Evolutionary conservation across 2,329 filamentous ascomycete species (phyloP).

Genomic region (Hypoxylon sp.): DNA sequence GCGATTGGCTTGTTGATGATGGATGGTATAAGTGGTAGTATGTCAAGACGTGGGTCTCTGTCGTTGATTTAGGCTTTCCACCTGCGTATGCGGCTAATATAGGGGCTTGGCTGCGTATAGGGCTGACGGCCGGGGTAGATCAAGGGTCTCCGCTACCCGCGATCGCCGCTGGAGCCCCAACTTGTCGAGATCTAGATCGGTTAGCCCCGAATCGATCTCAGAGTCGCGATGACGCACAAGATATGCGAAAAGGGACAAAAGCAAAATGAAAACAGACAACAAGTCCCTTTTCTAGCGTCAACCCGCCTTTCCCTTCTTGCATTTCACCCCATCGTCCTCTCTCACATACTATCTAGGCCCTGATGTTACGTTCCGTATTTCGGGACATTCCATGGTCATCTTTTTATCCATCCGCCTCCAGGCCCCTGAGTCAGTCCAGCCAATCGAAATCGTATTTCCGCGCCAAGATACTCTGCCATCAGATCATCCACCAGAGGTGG

Average conservation of each 20-base stretch:
- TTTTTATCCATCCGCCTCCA: background rate
- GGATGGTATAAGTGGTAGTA: background rate
- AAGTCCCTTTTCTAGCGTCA: background rate
- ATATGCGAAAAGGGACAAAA: slow-evolving; percentile 18
- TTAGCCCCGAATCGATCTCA: slow-evolving; percentile 28
- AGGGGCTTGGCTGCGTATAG: no score
- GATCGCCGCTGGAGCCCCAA: slow-evolving; percentile 21
- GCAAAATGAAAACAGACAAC: background rate
- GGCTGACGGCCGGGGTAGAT: slow-evolving; percentile 16
- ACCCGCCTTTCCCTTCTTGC: background rate
- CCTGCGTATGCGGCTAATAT: slow-evolving; percentile 27
- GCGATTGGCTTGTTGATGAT: background rate
- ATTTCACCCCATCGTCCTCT: background rate
- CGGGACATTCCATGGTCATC: background rate
- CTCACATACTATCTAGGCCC: background rate
- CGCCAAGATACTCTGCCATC: background rate
- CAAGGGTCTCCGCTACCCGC: no score
- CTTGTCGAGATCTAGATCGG: slow-evolving; percentile 20
- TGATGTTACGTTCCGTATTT: background rate
- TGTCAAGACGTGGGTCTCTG: background rate
- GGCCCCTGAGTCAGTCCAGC: background rate
- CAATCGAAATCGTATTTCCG: background rate
- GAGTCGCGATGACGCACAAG: slow-evolving; percentile 37
- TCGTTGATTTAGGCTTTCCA: slow-evolving; percentile 22
- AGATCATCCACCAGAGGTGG: background rate